phyloP scores from a whole-genome alignment of 805 yeast species.

The Nakazawaea populi region DNA sequence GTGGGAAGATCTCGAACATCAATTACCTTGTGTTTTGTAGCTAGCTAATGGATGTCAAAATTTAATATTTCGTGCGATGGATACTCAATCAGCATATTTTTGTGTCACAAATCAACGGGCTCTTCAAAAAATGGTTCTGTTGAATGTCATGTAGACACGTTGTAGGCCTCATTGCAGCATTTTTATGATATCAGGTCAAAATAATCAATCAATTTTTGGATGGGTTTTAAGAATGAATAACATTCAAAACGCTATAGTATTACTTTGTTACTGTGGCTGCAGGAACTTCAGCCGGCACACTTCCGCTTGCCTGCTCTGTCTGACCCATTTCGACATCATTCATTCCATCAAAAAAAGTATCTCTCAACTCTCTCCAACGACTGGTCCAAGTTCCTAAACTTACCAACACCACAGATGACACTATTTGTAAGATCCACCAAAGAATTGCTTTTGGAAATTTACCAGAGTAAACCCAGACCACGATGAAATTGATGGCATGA shows the following conservation, averaged over 20 bases:
- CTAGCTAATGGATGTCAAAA: too few species aligned
- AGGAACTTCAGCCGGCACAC: not conserved
- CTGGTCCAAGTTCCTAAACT: constrained; percentile 84
- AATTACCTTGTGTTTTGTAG: too few species aligned
- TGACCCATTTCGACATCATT: constrained; percentile 51
- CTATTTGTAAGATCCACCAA: constrained; percentile 82
- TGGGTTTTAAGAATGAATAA: too few species aligned
- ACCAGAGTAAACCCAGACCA: constrained; percentile 60
- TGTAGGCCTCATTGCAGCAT: too few species aligned
- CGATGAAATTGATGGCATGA: constrained; percentile 70
- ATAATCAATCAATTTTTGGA: too few species aligned
- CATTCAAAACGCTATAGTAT: not conserved
- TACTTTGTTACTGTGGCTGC: not conserved
- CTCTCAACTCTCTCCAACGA: constrained; percentile 85
- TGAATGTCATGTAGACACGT: too few species aligned
- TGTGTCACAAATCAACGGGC: too few species aligned
- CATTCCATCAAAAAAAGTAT: constrained; percentile 84
- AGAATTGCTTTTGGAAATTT: constrained; percentile 63
- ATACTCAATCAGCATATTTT: too few species aligned
- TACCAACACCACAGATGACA: constrained; percentile 64
- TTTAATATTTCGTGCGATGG: too few species aligned
- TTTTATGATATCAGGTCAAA: too few species aligned
- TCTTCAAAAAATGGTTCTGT: too few species aligned
- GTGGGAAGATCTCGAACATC: too few species aligned
- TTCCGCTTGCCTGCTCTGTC: not conserved